Percentiles rank a stretch among this genome's conserved stretches.
Conservation (phyloP, 2,329 filamentous ascomycete species). For the Penicillium psychrosexuale region DNA sequence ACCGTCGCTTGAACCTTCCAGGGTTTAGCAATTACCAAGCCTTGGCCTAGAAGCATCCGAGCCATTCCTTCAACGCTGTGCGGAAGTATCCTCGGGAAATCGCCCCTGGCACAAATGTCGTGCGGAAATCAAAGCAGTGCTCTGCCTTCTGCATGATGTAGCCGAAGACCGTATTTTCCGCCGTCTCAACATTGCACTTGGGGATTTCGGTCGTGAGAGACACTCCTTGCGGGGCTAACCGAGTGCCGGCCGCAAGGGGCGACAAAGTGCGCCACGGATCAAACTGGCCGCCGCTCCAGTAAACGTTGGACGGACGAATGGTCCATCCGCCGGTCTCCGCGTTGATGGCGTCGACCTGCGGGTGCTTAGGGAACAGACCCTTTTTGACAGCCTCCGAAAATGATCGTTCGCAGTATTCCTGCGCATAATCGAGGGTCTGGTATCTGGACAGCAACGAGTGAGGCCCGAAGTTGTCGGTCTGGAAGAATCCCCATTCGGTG, state of each 20-base stretch:
- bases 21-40: neutral
- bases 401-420: conserved; percentile 48
- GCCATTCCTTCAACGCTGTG: conserved; percentile 46
- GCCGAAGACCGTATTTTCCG: conserved; percentile 46
- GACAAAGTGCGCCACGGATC: conserved; percentile 53
- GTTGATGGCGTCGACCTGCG: conserved; percentile 43
- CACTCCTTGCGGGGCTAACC: conserved; percentile 41
- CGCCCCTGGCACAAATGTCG: conserved; percentile 30
- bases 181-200: conserved; percentile 40
- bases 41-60: conserved; percentile 39
- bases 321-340: conserved; percentile 49
- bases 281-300: conserved; percentile 51
- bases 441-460: conserved; percentile 49
- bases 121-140: conserved; percentile 51
- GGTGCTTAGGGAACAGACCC: conserved; percentile 43
- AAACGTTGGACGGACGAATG: conserved; percentile 52
- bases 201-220: conserved; percentile 43
- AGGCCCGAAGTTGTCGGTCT: conserved; percentile 48
- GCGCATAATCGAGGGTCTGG: conserved; percentile 45
- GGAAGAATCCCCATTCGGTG: conserved; percentile 53
- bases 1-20: neutral
- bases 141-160: conserved; percentile 46
- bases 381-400: conserved; percentile 45
- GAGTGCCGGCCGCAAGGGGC: conserved; percentile 40
- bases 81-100: conserved; percentile 39